Evolutionary conservation across 2,329 filamentous ascomycete species (phyloP).

Genomic region (Claviceps spartinae): DNA sequence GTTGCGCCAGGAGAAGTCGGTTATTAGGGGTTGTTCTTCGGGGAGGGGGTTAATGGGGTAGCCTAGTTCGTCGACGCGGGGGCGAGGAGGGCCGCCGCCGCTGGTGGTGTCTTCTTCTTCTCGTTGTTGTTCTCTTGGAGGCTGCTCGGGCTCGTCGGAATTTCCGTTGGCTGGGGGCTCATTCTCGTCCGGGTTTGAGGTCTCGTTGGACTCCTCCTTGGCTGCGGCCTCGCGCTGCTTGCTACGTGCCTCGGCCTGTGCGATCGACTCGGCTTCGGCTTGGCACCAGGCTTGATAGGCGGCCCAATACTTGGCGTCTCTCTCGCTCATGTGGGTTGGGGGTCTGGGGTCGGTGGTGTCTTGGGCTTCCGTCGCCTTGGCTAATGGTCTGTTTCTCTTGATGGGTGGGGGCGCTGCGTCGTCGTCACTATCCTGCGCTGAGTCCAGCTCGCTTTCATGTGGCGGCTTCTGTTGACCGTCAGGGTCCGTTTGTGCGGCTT

Average conservation of each 20-base stretch:
- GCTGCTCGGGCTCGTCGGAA: constrained; percentile 8
- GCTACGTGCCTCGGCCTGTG: no score
- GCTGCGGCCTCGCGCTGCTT: not conserved
- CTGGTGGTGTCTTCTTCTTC: constrained; percentile 13
- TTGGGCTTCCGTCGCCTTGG: constrained; percentile 13
- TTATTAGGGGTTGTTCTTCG: constrained; percentile 52
- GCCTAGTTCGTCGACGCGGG: constrained; percentile 75
- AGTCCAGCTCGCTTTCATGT: not conserved
- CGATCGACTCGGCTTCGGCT: no score
- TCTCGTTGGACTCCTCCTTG: constrained; percentile 7
- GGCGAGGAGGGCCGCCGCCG: constrained; percentile 25
- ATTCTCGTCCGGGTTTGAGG: not conserved
- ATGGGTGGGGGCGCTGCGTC: constrained; percentile 79
- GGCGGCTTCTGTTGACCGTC: constrained; percentile 16
- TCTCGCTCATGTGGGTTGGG: no score
- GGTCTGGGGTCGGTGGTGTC: no score
- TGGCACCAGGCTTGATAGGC: no score
- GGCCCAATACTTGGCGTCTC: no score
- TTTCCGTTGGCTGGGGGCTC: no score
- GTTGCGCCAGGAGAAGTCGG: constrained; percentile 81
- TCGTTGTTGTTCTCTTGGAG: constrained; percentile 9
- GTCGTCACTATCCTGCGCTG: constrained; percentile 26
- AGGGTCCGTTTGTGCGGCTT: constrained; percentile 15
- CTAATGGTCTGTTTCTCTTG: constrained; percentile 36
- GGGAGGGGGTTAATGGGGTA: constrained; percentile 62